These are phyloP conservation scores for Podospora comata DNA, from an alignment of 495 filamentous ascomycete species.

Conservation along the genomic window DNA sequence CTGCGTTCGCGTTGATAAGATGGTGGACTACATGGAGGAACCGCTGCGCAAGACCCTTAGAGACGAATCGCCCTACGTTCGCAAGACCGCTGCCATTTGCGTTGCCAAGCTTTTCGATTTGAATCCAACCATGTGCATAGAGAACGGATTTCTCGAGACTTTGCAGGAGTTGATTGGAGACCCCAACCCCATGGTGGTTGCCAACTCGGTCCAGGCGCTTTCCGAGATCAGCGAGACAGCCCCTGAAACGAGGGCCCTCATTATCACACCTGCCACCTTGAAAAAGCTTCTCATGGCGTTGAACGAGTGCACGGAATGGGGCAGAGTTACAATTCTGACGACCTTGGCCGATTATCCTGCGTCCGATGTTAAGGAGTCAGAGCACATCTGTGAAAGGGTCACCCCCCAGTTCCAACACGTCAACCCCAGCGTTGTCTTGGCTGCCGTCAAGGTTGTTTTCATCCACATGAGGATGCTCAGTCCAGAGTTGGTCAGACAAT, in stretches of 20 bases:
- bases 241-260: slow-evolving; percentile 82
- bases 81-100: slow-evolving; percentile 96
- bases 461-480: slow-evolving; percentile 88
- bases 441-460: slow-evolving; percentile 96
- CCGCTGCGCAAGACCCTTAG: slow-evolving; percentile 92
- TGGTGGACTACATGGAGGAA: slow-evolving; percentile 99
- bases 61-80: slow-evolving; percentile 97
- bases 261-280: slow-evolving; percentile 73
- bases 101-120: slow-evolving; percentile 97
- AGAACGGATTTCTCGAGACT: slow-evolving; percentile 95
- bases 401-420: slow-evolving; percentile 98
- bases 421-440: slow-evolving; percentile 93
- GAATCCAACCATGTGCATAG: slow-evolving; percentile 84
- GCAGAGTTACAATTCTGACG: slow-evolving; percentile 88
- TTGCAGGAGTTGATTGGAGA: slow-evolving; percentile 96
- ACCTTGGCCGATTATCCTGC: slow-evolving; percentile 87
- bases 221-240: slow-evolving; percentile 87
- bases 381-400: slow-evolving; percentile 97
- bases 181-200: slow-evolving; percentile 98
- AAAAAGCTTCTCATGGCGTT: slow-evolving; percentile 96
- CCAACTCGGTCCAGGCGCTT: slow-evolving; percentile 91
- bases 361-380: slow-evolving; percentile 85
- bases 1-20: slow-evolving; percentile 97
- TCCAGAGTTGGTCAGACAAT: slow-evolving; percentile 71
- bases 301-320: slow-evolving; percentile 99